Evolutionary conservation across 176 grass and related monocot species (phyloP), one percentile per base, ranked within the genome.

Genomic region (Phoenix dactylifera): DNA sequence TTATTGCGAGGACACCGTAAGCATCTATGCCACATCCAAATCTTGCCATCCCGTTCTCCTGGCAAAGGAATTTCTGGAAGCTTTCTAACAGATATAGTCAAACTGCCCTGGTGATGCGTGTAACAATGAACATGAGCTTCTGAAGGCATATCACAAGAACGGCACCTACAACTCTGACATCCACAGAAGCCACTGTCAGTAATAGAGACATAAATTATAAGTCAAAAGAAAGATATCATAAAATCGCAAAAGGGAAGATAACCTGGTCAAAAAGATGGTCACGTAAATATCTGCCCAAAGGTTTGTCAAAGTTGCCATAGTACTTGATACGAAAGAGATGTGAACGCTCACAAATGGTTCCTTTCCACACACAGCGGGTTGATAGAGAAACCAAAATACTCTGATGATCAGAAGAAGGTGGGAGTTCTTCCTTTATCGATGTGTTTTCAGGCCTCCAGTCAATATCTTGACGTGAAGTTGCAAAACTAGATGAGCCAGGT

Each of bases 1-100:
- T 92, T 82, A 78, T 77, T 82, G 51, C 79, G 75, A 22, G 78
- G 93, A 64, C 93, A 98, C 70, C 79, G 76, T 55, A 98, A 76
- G 72, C 93, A 98, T 70, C 93, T 90, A 63, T 92, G 87, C 93
- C 93, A 98, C 76, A 87, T 98, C 93, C 87, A 98, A 61, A 92
- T 88, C 62, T 85, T 98, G 19, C 74, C 85, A 64, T 92, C 87
- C 48, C 70, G 70, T 85, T 98, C 93, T 67, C 87, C 93, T 19
- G 81, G 74, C 12, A 98, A 83, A 73, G 60, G 55, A 62, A 76
- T 64, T 60, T 92, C 87, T 15, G 65, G 64, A 74, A 86, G 78
- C 70, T 90, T 87, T 67, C 76, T 91, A 68, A 98, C 85, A 72
- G 93, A 91, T 85, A 98, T 92, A 39, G 93, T 98, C 71, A 98